These are phyloP conservation scores for Blastocystis sp. DNA, from an alignment of 352 stramenopile species.

Conservation along the genomic window DNA sequence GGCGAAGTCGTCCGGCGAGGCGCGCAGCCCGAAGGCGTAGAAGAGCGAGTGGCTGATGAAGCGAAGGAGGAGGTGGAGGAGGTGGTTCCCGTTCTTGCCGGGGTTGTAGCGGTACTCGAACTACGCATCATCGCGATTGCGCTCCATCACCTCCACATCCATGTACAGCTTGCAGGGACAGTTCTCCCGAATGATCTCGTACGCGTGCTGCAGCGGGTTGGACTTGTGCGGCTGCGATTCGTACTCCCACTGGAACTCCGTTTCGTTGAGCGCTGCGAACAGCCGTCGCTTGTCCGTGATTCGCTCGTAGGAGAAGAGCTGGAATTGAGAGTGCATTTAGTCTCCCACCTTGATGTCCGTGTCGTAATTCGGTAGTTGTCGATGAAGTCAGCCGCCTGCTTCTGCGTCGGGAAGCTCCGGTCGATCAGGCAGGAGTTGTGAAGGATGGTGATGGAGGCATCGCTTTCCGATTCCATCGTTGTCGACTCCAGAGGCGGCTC, in stretches of 20 bases:
- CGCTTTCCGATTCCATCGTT: not conserved
- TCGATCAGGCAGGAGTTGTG: constrained; percentile 2
- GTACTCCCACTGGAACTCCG: constrained; percentile 33
- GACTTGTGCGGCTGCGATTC: constrained; percentile 1
- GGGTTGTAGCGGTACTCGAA: constrained; percentile 35
- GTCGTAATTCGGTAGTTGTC: constrained; percentile 39
- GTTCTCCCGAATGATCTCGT: constrained; percentile 63
- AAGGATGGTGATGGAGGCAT: not conserved
- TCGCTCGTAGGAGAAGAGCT: constrained; percentile 58
- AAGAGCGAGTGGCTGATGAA: constrained; percentile 40
- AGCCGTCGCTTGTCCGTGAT: constrained; percentile 20
- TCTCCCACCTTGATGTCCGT: constrained; percentile 44
- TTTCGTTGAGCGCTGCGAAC: constrained; percentile 22
- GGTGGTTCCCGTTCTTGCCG: not conserved
- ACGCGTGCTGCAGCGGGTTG: constrained; percentile 21
- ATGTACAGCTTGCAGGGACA: constrained; percentile 64
- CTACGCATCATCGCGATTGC: not conserved
- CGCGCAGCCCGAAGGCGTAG: constrained; percentile 10
- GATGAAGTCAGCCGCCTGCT: constrained; percentile 53
- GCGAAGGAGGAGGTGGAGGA: constrained; percentile 33
- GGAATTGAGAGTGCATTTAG: not conserved
- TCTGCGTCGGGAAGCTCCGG: constrained; percentile 24
- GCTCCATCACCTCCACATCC: constrained; percentile 32
- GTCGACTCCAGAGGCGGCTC: not conserved
- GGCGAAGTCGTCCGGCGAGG: constrained; percentile 9